Base-by-base conservation (phyloP, 495 filamentous ascomycete genomes). In the Clohesyomyces aquaticus region DNA sequence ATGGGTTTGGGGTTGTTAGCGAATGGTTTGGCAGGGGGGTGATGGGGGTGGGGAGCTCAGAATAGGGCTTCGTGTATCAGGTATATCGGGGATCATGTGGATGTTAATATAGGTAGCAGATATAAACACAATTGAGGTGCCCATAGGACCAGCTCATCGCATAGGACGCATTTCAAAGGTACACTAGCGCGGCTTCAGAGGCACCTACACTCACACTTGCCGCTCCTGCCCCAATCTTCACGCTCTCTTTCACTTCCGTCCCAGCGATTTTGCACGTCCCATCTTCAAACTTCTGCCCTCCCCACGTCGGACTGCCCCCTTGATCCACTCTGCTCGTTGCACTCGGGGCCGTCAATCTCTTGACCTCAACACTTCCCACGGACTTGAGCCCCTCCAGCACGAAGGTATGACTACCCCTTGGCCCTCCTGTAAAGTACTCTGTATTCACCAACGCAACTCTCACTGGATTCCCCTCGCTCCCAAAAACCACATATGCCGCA, bases 21-120 rank as follows among this genome's bases (percentile, higher is more conserved):
- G 93, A 97, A 70, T 98, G 94, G 79, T 97, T 97, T 77, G 93
- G 93, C 3, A 78, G 91, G 66, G 95, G 94, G 0, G 91, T 98
- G 16, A 96, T 98, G 92, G 73, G 73, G 14, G 73, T 74, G 8
- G 67, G 61, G 8, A 48, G n/a, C 4, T 49, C 35, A 27, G 71
- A 71, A 53, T 66, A 50, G 47, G n/a, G n/a, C n/a, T n/a, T n/a
- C n/a, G n/a, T n/a, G n/a, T n/a, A n/a, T n/a, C n/a, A n/a, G n/a
- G n/a, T n/a, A n/a, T n/a, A n/a, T n/a, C n/a, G n/a, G n/a, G n/a
- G n/a, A n/a, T n/a, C n/a, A n/a, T n/a, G n/a, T n/a, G n/a, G n/a
- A n/a, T n/a, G n/a, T n/a, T n/a, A n/a, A n/a, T n/a, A n/a, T n/a
- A n/a, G n/a, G n/a, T n/a, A n/a, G n/a, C n/a, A n/a, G n/a, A n/a